These are phyloP conservation scores for Schizonepeta tenuifolia DNA, from an alignment of 257 asterid species.

Conservation along the genomic window DNA sequence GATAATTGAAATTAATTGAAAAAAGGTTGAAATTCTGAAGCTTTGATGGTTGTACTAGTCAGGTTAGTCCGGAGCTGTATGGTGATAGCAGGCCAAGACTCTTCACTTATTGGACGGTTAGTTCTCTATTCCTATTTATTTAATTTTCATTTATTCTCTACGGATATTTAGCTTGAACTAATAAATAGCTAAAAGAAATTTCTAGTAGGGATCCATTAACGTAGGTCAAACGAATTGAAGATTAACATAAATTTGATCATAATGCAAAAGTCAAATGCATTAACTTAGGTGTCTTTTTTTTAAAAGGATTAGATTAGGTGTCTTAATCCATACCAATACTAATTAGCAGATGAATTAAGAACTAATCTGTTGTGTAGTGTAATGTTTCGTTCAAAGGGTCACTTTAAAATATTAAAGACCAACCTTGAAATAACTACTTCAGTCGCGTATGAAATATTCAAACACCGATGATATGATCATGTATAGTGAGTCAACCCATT, in stretches of 20 bases:
- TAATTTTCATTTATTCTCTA: no score
- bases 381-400: background rate
- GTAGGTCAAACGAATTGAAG: constrained; percentile 19
- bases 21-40: constrained; percentile 54
- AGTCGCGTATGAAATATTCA: no score
- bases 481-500: no score
- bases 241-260: background rate
- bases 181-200: no score
- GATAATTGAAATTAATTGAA: background rate
- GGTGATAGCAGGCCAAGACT: constrained; percentile 94
- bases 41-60: constrained; percentile 92
- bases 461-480: no score
- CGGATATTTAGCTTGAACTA: no score
- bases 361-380: background rate
- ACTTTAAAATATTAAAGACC: background rate
- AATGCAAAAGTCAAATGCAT: constrained; percentile 31
- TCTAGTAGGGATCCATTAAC: no score
- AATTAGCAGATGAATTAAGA: background rate
- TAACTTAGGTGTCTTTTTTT: background rate
- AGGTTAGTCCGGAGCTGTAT: constrained; percentile 99
- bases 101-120: constrained; percentile 95
- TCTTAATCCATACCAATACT: background rate
- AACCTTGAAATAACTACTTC: no score
- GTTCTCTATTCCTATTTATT: constrained; percentile 32
- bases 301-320: background rate